phyloP scores from a whole-genome alignment of 192 early-diverging fungal species.

The Phycomyces nitens region DNA sequence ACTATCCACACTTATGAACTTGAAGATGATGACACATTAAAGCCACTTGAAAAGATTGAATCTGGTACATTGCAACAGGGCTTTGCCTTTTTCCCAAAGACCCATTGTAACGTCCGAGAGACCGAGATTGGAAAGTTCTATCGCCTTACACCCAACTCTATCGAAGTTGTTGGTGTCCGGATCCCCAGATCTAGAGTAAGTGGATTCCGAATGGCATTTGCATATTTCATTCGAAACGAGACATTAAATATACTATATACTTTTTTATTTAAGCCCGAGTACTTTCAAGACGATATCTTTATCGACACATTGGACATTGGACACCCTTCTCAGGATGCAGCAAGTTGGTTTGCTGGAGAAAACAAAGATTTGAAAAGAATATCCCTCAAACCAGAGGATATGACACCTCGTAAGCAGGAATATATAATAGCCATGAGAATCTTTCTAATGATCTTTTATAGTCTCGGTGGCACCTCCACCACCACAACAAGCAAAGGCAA shows the following conservation, averaged over 20 bases:
- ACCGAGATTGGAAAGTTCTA: constrained; percentile 71
- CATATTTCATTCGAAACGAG: too few relatives aligned
- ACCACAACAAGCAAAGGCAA: constrained; percentile 13
- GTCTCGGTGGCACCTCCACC: constrained; percentile 29
- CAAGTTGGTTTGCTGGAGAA: constrained; percentile 56
- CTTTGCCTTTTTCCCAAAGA: constrained; percentile 71
- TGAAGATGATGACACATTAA: constrained; percentile 28
- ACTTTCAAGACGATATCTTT: constrained; percentile 89
- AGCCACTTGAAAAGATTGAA: constrained; percentile 58
- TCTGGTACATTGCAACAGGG: constrained; percentile 61
- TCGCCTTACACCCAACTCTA: constrained; percentile 60
- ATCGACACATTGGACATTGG: constrained; percentile 58
- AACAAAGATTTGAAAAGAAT: constrained; percentile 9
- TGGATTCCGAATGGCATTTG: background rate
- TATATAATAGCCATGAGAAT: background rate
- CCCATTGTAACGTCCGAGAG: constrained; percentile 53
- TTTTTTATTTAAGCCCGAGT: constrained; percentile 59
- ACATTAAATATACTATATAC: too few relatives aligned
- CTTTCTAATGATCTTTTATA: background rate
- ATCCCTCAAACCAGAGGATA: constrained; percentile 27
- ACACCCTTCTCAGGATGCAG: constrained; percentile 43
- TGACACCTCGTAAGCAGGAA: constrained; percentile 27
- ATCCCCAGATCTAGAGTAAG: constrained; percentile 68
- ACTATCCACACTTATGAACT: constrained; percentile 75
- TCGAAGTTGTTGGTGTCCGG: constrained; percentile 70